Base-by-base conservation (phyloP, 345 rosid species). In the Carallia pectinifolia region DNA sequence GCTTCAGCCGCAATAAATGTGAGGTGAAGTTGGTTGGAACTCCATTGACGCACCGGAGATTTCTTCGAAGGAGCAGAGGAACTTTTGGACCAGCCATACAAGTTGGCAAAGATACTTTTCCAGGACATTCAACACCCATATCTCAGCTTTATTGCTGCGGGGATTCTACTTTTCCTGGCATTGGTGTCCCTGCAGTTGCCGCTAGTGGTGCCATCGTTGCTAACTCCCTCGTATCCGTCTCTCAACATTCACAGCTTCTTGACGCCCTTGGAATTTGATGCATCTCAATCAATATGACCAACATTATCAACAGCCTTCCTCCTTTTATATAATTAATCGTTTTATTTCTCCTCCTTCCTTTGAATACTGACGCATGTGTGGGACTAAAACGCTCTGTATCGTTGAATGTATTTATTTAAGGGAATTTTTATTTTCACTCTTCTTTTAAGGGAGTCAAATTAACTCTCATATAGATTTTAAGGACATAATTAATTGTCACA, bases 201-300 rank as follows among this genome's bases (percentile, higher is more conserved):
- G 96, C 97, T 54, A 89, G 98, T 59, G 97, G 98, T 2, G 95
- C 97, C 29, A 93, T 91, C 61, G 97, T 93, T 58, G 98, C 96
- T 4, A 93, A 89, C 75, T 88, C 98, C 3, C 77, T 89, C 12
- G 96, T 91, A 53, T 75, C 96, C 0, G 97, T 93, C 30, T 72
- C 89, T 66, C 82, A 88, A 70, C 98, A 93, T 79, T 83, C 92
- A 0, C 82, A 91, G 81, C 96, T 91, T 71, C 93, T 92, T 50
- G 95, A 92, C 69, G 98, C 98, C 54, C 83, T 90, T 48, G 96
- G 96, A 55, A 80, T 92, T 19, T 92, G 76, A 69, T 65, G 54
- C 47, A 31, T 23, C 23, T 23, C 23, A 23, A 23, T 23, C n/a
- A n/a, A n/a, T n/a, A n/a, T n/a, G n/a, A n/a, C n/a, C n/a, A n/a